Evolutionary conservation across 1,284 basidiomycete genomes (phyloP).

Genomic region (Naganishia albida): DNA sequence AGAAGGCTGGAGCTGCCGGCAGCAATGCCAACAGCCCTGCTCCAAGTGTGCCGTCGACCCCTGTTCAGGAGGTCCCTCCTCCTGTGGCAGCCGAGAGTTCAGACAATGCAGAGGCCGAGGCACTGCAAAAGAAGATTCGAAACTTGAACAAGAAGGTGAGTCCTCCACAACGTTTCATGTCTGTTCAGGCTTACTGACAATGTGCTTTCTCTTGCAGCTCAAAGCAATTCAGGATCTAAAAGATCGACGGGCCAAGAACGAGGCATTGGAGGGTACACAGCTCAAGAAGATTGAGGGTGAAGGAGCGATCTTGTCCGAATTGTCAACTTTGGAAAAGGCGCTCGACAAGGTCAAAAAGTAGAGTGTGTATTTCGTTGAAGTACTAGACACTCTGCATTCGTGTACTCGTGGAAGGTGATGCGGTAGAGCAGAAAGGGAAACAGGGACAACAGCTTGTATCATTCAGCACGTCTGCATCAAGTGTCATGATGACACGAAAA

Average conservation of each 20-base stretch:
- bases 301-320: constrained; percentile 76
- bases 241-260: constrained; percentile 80
- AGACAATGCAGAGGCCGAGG: constrained; percentile 68
- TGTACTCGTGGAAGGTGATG: neutral
- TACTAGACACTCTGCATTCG: neutral
- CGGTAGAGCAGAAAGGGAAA: neutral
- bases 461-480: constrained; percentile 10
- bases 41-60: constrained; percentile 38
- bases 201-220: constrained; percentile 59
- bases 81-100: constrained; percentile 62
- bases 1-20: constrained; percentile 44
- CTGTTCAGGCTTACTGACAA: constrained; percentile 21
- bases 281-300: constrained; percentile 93
- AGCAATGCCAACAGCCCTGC: constrained; percentile 27
- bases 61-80: constrained; percentile 45
- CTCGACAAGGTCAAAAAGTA: constrained; percentile 31
- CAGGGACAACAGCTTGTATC: constrained; percentile 14
- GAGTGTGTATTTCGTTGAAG: neutral
- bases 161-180: constrained; percentile 27
- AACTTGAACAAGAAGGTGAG: constrained; percentile 90
- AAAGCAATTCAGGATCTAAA: constrained; percentile 96
- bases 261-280: constrained; percentile 88
- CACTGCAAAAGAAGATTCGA: constrained; percentile 83
- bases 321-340: constrained; percentile 57
- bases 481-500: neutral